Conservation (phyloP, 768 basidiomycete genomes). For the Tulasnella sp. region DNA sequence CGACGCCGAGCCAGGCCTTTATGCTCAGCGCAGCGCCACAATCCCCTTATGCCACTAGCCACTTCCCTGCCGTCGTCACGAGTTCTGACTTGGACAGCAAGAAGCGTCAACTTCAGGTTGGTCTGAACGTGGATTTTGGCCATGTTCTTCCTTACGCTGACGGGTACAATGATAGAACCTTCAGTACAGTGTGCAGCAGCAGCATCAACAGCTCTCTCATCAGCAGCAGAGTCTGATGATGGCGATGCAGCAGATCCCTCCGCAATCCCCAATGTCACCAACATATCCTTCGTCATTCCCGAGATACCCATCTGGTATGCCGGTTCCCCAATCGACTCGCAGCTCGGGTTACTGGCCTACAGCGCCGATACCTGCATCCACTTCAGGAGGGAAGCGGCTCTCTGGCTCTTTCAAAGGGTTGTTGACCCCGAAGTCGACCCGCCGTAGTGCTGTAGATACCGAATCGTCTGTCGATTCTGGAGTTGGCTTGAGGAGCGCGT, state of each 20-base stretch:
- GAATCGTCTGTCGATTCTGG: conserved; percentile 12
- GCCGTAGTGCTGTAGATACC: background rate
- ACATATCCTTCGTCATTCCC: conserved; percentile 23
- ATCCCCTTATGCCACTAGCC: conserved; percentile 42
- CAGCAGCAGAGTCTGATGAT: conserved; percentile 30
- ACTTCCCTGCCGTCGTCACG: conserved; percentile 34
- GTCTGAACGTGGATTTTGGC: conserved; percentile 3
- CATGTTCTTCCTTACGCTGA: background rate
- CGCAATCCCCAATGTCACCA: background rate
- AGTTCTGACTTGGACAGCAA: conserved; percentile 39
- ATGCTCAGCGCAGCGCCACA: conserved; percentile 42
- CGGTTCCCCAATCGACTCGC: background rate
- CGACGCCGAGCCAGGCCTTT: conserved; percentile 40
- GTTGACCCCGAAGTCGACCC: background rate
- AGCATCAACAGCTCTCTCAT: conserved; percentile 28
- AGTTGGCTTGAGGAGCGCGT: conserved; percentile 42
- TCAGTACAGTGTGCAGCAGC: conserved; percentile 39
- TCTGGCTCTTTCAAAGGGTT: background rate
- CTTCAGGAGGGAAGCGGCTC: background rate
- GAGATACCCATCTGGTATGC: background rate
- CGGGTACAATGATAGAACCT: background rate
- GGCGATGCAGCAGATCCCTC: conserved; percentile 31
- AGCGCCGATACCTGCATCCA: background rate
- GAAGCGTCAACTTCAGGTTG: conserved; percentile 48
- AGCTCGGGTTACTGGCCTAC: background rate